Evolutionary conservation across 805 yeast species (phyloP).

Genomic region (Spencermartinsiella europaea): DNA sequence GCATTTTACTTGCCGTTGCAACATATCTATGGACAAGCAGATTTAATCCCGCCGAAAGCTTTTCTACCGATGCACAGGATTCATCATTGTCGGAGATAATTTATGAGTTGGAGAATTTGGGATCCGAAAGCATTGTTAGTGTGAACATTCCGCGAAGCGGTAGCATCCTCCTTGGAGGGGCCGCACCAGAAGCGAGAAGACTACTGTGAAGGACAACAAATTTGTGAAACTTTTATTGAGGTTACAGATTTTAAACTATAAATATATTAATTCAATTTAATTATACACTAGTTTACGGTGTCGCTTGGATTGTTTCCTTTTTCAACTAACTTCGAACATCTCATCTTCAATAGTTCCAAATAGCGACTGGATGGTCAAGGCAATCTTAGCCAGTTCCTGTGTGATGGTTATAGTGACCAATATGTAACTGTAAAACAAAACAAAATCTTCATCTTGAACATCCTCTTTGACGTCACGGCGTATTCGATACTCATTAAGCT

Average conservation of each 20-base stretch:
- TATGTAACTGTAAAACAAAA: conserved; percentile 67
- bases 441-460: conserved; percentile 64
- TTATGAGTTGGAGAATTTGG: neutral
- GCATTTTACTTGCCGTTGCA: neutral
- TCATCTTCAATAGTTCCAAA: conserved; percentile 67
- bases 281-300: neutral
- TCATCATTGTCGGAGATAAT: neutral
- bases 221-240: no score
- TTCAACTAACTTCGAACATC: conserved; percentile 34
- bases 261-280: conserved; percentile 37
- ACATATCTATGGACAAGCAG: neutral
- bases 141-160: neutral
- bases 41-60: no score
- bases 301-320: no score
- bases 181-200: no score
- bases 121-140: neutral
- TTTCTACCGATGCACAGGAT: no score
- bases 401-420: conserved; percentile 65
- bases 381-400: conserved; percentile 56
- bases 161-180: no score
- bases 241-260: conserved; percentile 28
- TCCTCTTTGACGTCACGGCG: conserved; percentile 20
- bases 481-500: conserved; percentile 53
- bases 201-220: no score
- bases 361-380: conserved; percentile 49